Conservation (phyloP, 2,329 filamentous ascomycete species). For the Graphilbum ipis-grandicollis region DNA sequence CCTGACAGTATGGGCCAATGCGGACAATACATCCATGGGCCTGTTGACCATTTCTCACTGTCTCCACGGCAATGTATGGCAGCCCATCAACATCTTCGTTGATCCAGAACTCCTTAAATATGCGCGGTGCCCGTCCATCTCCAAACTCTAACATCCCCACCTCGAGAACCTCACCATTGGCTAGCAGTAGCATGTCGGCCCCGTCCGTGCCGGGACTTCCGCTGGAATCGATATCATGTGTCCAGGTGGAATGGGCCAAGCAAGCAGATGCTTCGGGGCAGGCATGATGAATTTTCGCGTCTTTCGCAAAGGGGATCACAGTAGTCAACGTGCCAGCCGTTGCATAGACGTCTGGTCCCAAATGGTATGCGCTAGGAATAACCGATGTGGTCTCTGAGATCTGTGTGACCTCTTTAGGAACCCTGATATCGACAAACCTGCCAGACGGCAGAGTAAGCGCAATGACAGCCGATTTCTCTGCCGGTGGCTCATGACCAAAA, state of each 20-base stretch:
- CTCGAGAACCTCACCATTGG: slow-evolving; percentile 2
- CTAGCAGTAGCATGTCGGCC: slow-evolving; percentile 3
- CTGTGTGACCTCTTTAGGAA: background rate
- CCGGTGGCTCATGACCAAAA: background rate
- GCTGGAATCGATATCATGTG: slow-evolving; percentile 1
- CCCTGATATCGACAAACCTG: slow-evolving; percentile 4
- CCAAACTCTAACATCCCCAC: background rate
- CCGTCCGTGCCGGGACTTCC: background rate
- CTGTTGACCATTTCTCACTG: background rate
- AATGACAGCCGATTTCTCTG: background rate
- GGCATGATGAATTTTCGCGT: too few species aligned
- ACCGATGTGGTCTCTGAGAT: background rate
- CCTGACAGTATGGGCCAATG: slow-evolving; percentile 2
- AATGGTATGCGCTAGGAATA: background rate
- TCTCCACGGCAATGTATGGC: slow-evolving; percentile 4
- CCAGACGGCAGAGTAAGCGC: slow-evolving; percentile 2
- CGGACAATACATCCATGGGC: too few species aligned
- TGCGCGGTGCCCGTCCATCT: background rate
- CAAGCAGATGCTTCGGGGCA: background rate
- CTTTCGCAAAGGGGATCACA: too few species aligned
- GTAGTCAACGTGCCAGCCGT: slow-evolving; percentile 1
- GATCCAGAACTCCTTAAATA: slow-evolving; percentile 4
- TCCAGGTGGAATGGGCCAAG: slow-evolving; percentile 1
- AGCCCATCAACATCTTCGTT: background rate
- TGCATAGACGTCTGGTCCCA: slow-evolving; percentile 1